phyloP scores from a whole-genome alignment of 2,329 filamentous ascomycete genomes.

The Aspergillus uvarum region DNA sequence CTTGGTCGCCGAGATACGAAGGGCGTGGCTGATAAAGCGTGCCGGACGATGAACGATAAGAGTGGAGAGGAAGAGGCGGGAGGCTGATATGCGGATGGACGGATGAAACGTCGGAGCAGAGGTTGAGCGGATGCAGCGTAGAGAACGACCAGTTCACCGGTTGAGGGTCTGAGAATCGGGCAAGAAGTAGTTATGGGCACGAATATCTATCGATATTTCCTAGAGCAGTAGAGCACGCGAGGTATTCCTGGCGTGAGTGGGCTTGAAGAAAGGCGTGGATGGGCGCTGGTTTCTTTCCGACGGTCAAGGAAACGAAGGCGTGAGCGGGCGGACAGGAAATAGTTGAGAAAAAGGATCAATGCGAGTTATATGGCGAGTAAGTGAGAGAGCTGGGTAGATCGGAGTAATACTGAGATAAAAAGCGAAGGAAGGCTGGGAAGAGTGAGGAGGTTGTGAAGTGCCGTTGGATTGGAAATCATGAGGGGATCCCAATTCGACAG shows the following conservation, averaged over 20 bases:
- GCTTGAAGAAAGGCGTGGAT: background rate
- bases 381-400: background rate
- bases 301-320: background rate
- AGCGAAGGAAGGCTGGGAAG: background rate
- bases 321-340: background rate
- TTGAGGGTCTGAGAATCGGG: background rate
- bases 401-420: background rate
- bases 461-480: slow-evolving; percentile 16
- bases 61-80: background rate
- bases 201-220: background rate
- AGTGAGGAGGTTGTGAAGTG: slow-evolving; percentile 1
- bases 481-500: slow-evolving; percentile 14
- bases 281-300: background rate
- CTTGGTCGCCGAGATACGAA: background rate
- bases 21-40: background rate
- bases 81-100: background rate
- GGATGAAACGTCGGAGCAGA: background rate
- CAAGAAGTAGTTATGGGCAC: background rate
- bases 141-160: background rate
- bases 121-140: background rate
- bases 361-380: slow-evolving; percentile 5
- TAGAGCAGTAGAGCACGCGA: background rate
- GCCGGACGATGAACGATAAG: background rate
- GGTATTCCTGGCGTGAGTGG: background rate
- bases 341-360: slow-evolving; percentile 3